Conservation (phyloP, 805 yeast genomes). For the Candida silvatica region DNA sequence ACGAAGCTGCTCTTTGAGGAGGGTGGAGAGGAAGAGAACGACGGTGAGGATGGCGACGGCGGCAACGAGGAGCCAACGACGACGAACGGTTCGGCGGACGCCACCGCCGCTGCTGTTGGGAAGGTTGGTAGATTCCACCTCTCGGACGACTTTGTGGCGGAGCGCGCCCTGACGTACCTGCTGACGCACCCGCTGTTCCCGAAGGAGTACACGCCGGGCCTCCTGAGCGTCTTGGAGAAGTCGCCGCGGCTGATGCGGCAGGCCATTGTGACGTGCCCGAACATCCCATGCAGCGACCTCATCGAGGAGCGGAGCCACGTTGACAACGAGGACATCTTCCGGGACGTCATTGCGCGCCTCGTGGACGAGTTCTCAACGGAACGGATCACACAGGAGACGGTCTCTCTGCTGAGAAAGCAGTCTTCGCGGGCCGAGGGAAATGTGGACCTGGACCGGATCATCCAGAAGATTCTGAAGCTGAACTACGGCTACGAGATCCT, state of each 20-base stretch:
- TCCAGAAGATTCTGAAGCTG: slow-evolving; percentile 35
- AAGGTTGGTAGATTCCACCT: too few species aligned
- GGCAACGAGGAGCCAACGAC: too few species aligned
- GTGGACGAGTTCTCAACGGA: slow-evolving; percentile 55
- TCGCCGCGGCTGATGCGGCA: slow-evolving; percentile 66
- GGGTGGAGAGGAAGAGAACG: slow-evolving; percentile 5
- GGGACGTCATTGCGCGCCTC: slow-evolving; percentile 60
- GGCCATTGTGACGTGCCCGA: slow-evolving; percentile 73
- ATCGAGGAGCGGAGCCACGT: slow-evolving; percentile 48
- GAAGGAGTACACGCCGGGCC: slow-evolving; percentile 38
- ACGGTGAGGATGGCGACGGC: too few species aligned
- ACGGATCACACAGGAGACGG: slow-evolving; percentile 44
- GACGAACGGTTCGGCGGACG: slow-evolving; percentile 19
- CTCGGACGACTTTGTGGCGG: slow-evolving; percentile 35
- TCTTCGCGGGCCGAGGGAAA: slow-evolving; percentile 5
- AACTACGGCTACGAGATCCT: slow-evolving; percentile 54
- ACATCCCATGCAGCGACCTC: slow-evolving; percentile 55
- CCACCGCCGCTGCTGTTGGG: too few species aligned
- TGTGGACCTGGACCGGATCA: slow-evolving; percentile 32
- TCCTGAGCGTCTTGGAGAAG: slow-evolving; percentile 41
- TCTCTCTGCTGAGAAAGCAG: slow-evolving; percentile 25
- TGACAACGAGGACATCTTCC: slow-evolving; percentile 55
- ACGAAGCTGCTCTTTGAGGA: slow-evolving; percentile 30
- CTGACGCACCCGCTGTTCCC: slow-evolving; percentile 89
- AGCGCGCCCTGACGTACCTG: slow-evolving; percentile 57